Percentiles rank a stretch among this genome's conserved stretches.
These are phyloP conservation scores for Phytopythium ostracodes DNA, from an alignment of 352 stramenopile genomes.

Conservation along the genomic window DNA sequence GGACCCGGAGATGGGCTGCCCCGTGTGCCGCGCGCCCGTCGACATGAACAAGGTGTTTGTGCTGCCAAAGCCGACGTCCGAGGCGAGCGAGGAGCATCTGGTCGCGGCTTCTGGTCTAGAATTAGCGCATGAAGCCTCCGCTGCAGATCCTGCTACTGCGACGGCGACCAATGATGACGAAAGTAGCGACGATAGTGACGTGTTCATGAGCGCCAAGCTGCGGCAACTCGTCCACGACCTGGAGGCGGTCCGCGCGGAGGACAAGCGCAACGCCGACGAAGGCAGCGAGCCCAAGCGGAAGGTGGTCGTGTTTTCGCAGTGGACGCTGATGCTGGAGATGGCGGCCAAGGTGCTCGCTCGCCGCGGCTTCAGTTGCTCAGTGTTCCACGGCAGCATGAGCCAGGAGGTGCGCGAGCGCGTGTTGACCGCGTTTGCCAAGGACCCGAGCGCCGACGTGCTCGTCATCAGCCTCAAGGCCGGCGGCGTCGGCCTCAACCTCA, in stretches of 20 bases:
- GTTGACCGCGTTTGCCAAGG: conserved; percentile 56
- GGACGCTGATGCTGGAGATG: conserved; percentile 87
- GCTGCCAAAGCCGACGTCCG: conserved; percentile 19
- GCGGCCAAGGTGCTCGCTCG: conserved; percentile 48
- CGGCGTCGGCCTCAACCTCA: conserved; percentile 91
- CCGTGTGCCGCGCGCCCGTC: conserved; percentile 69
- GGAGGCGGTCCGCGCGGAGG: conserved; percentile 47
- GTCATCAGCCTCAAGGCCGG: conserved; percentile 88
- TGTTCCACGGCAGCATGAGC: conserved; percentile 74
- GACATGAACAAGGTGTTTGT: conserved; percentile 58
- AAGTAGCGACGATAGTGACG: neutral
- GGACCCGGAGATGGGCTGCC: conserved; percentile 64
- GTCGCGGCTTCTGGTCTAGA: conserved; percentile 11
- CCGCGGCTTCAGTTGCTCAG: conserved; percentile 45
- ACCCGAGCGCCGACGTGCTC: conserved; percentile 60
- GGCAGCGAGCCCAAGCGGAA: conserved; percentile 40
- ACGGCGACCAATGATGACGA: neutral
- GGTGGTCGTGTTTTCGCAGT: conserved; percentile 90
- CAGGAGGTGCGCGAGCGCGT: conserved; percentile 70
- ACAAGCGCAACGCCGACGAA: conserved; percentile 8
- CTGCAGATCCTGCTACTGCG: neutral
- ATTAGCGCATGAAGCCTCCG: neutral
- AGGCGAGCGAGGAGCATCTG: neutral
- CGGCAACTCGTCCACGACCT: conserved; percentile 64
- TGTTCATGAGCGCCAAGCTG: conserved; percentile 69